Percentiles rank a stretch among this genome's conserved stretches.
These are phyloP conservation scores for Pichia sp. DNA, from an alignment of 1,139 yeast genomes.

Conservation along the genomic window DNA sequence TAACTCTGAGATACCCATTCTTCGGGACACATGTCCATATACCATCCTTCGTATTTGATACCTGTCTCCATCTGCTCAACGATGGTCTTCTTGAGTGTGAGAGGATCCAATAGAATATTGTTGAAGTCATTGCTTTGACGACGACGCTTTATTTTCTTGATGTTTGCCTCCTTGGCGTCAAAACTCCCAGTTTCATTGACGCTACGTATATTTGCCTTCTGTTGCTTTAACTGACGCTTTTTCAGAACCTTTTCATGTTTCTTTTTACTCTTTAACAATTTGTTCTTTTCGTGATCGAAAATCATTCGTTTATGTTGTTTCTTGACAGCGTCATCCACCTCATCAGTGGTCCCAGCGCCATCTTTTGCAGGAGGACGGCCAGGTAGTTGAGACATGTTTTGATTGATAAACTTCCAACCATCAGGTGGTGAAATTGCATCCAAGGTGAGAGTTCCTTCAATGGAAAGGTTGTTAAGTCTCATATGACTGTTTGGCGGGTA, in stretches of 20 bases:
- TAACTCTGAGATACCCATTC: constrained; percentile 50
- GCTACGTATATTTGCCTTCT: too few relatives aligned
- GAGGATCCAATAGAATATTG: constrained; percentile 11
- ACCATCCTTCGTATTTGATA: constrained; percentile 41
- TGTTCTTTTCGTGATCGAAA: constrained; percentile 12
- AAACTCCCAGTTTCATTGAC: too few relatives aligned
- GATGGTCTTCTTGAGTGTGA: constrained; percentile 5
- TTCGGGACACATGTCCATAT: constrained; percentile 49
- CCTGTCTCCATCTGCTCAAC: constrained; percentile 11
- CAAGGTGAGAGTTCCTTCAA: constrained; percentile 29
- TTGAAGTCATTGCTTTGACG: constrained; percentile 12
- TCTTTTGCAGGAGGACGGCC: too few relatives aligned
- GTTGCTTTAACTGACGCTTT: too few relatives aligned
- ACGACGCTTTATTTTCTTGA: constrained; percentile 4
- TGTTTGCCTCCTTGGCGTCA: constrained; percentile 2
- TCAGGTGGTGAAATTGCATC: constrained; percentile 45
- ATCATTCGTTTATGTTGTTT: constrained; percentile 1
- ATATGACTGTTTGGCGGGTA: constrained; percentile 39
- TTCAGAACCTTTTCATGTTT: constrained; percentile 1
- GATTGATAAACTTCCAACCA: constrained; percentile 45
- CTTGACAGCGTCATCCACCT: neutral
- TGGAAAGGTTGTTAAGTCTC: constrained; percentile 28
- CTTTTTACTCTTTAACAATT: constrained; percentile 6
- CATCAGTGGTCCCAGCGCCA: neutral
- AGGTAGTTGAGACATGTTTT: too few relatives aligned